These are phyloP conservation scores for Marasmius oreades DNA, from an alignment of 1,284 basidiomycete species.

Conservation along the genomic window DNA sequence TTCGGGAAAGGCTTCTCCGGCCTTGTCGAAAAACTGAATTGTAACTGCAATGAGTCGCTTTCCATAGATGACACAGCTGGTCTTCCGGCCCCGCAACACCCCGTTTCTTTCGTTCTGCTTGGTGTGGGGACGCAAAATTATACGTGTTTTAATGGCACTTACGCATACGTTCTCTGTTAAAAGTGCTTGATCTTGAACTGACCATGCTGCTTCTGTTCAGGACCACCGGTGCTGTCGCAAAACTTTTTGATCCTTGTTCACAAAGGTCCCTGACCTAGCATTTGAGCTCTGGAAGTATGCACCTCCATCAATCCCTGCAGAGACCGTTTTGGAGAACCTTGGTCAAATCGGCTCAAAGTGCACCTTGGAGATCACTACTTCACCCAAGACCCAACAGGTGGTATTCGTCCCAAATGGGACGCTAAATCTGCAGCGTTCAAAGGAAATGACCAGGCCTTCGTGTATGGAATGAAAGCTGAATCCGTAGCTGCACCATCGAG, in stretches of 20 bases:
- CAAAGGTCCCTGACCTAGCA: conserved; percentile 37
- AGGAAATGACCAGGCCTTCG: conserved; percentile 44
- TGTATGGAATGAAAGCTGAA: conserved; percentile 41
- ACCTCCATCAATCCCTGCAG: conserved; percentile 25
- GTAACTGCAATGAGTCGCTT: conserved; percentile 10
- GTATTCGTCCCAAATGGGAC: conserved; percentile 56
- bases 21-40: neutral
- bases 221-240: conserved; percentile 47
- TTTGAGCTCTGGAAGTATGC: conserved; percentile 36
- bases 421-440: conserved; percentile 37
- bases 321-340: conserved; percentile 34
- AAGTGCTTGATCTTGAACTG: neutral
- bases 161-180: conserved; percentile 27
- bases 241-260: conserved; percentile 57
- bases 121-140: conserved; percentile 50
- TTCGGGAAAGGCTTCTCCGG: conserved; percentile 1
- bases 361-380: conserved; percentile 59
- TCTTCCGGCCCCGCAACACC: conserved; percentile 30
- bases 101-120: conserved; percentile 41
- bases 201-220: conserved; percentile 7
- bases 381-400: conserved; percentile 41
- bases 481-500: conserved; percentile 43
- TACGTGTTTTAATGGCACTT: conserved; percentile 38
- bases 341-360: conserved; percentile 23
- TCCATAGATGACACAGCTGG: conserved; percentile 8